phyloP scores from a whole-genome alignment of 2,329 filamentous ascomycete genomes.

The Venturia effusa region DNA sequence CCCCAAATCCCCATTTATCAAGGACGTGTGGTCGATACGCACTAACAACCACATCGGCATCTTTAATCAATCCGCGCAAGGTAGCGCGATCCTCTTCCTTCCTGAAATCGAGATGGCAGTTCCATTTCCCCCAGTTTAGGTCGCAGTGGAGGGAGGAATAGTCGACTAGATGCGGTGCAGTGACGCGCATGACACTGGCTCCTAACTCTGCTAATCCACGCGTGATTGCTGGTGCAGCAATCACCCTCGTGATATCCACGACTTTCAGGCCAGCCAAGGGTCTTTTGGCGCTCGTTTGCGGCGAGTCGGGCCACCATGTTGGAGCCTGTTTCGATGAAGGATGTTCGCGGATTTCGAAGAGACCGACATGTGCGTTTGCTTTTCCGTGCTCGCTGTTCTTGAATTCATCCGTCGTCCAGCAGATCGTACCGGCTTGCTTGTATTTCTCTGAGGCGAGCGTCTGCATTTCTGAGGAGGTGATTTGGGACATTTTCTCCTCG shows the following conservation, averaged over 20 bases:
- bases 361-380: slow-evolving; percentile 30
- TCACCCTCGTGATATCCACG: slow-evolving; percentile 39
- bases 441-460: slow-evolving; percentile 25
- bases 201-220: slow-evolving; percentile 35
- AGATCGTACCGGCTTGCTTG: slow-evolving; percentile 32
- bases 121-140: slow-evolving; percentile 42
- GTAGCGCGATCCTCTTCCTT: slow-evolving; percentile 27
- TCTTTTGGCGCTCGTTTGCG: slow-evolving; percentile 22
- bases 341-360: slow-evolving; percentile 28
- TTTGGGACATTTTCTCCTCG: slow-evolving; percentile 22
- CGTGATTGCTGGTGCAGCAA: slow-evolving; percentile 36
- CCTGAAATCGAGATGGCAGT: slow-evolving; percentile 32
- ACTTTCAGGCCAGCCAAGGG: slow-evolving; percentile 40
- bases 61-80: slow-evolving; percentile 31
- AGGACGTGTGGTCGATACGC: slow-evolving; percentile 40
- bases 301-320: slow-evolving; percentile 32
- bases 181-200: slow-evolving; percentile 37
- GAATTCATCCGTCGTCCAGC: slow-evolving; percentile 28
- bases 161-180: slow-evolving; percentile 29
- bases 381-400: slow-evolving; percentile 29
- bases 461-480: slow-evolving; percentile 26
- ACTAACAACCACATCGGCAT: slow-evolving; percentile 41
- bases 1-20: slow-evolving; percentile 36
- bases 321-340: slow-evolving; percentile 20
- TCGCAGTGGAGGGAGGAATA: slow-evolving; percentile 33